Evolutionary conservation across 768 basidiomycete genomes (phyloP).

Genomic region (Royoungia palumana): DNA sequence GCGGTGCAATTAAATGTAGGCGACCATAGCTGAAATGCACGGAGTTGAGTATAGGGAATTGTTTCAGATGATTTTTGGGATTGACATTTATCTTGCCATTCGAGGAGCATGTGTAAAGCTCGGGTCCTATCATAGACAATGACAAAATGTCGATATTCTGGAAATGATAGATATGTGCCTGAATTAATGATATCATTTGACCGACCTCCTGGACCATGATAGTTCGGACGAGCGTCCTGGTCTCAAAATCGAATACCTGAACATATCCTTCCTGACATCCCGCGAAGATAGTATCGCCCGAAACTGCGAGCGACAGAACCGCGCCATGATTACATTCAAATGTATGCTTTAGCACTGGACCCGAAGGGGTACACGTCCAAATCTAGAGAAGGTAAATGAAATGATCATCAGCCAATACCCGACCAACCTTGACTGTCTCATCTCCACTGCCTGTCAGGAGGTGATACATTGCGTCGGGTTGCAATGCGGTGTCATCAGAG

Average conservation of each 20-base stretch:
- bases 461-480: constrained; percentile 34
- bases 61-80: background rate
- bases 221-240: constrained; percentile 79
- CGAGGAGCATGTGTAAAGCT: constrained; percentile 64
- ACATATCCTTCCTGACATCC: constrained; percentile 95
- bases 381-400: constrained; percentile 39
- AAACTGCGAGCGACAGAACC: constrained; percentile 72
- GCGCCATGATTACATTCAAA: constrained; percentile 77
- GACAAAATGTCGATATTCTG: constrained; percentile 81
- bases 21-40: constrained; percentile 62
- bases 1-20: constrained; percentile 81
- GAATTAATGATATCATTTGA: background rate
- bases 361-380: constrained; percentile 55
- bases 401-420: background rate
- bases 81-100: constrained; percentile 68
- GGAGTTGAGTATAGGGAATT: background rate
- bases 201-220: constrained; percentile 81
- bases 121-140: constrained; percentile 64
- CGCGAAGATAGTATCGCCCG: constrained; percentile 81
- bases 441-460: constrained; percentile 90
- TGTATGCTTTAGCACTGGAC: constrained; percentile 54
- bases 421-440: constrained; percentile 75
- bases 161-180: background rate
- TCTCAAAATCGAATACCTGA: constrained; percentile 87
- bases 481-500: constrained; percentile 27